Evolutionary conservation across 2,329 filamentous ascomycete genomes (phyloP).

Genomic region (Triangularia setosa): DNA sequence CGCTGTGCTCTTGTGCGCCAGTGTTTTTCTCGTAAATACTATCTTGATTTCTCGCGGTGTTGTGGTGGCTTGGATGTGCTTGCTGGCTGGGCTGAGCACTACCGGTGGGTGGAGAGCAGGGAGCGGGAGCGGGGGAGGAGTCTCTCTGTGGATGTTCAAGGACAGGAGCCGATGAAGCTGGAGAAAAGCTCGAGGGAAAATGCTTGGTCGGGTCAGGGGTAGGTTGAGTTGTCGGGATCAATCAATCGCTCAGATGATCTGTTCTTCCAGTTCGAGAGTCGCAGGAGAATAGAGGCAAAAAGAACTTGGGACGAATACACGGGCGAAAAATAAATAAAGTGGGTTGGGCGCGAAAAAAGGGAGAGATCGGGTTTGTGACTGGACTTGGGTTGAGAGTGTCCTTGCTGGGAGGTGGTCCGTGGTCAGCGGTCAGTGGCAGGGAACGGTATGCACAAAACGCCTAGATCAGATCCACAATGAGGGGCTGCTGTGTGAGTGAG

Average conservation of each 20-base stretch:
- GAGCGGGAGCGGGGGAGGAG: constrained; percentile 11
- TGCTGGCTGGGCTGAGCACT: background rate
- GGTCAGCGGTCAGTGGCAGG: constrained; percentile 16
- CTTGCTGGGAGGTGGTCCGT: background rate
- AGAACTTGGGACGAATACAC: constrained; percentile 10
- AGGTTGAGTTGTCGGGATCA: background rate
- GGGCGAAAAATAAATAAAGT: constrained; percentile 13
- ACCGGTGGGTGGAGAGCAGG: background rate
- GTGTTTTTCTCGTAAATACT: background rate
- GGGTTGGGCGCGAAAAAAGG: constrained; percentile 21
- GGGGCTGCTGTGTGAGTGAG: background rate
- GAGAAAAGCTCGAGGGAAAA: background rate
- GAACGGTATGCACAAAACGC: constrained; percentile 15
- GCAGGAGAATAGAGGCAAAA: background rate
- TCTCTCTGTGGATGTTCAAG: background rate
- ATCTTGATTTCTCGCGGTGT: background rate
- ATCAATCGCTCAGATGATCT: background rate
- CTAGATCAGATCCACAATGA: constrained; percentile 20
- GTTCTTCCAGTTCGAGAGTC: background rate
- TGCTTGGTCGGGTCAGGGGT: background rate
- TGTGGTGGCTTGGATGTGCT: background rate
- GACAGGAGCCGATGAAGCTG: background rate
- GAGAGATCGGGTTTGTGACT: constrained; percentile 19
- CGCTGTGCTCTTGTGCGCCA: background rate
- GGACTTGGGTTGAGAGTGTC: constrained; percentile 4